Percentiles rank a stretch among this genome's conserved stretches.
phyloP scores from a whole-genome alignment of 495 filamentous ascomycete species.

The Hypoxylon subgilvum region DNA sequence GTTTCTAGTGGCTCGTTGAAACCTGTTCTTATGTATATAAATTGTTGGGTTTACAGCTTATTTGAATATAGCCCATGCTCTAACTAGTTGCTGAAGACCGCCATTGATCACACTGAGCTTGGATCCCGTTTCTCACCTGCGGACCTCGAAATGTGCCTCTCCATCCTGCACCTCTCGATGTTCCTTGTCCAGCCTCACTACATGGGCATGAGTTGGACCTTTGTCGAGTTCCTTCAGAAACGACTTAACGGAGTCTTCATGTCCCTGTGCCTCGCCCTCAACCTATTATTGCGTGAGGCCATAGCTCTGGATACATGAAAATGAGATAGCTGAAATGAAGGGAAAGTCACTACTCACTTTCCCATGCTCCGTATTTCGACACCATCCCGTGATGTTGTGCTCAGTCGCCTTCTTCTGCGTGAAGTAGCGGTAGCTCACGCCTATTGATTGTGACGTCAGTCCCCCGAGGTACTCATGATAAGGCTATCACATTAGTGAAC shows the following conservation, averaged over 20 bases:
- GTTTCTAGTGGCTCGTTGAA: conserved; percentile 48
- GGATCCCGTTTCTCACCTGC: conserved; percentile 34
- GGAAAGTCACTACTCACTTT: conserved; percentile 54
- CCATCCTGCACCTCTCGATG: conserved; percentile 65
- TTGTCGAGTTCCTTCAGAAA: conserved; percentile 78
- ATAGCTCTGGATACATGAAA: not conserved
- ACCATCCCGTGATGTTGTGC: conserved; percentile 76
- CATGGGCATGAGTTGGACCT: conserved; percentile 70
- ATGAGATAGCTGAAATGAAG: not conserved
- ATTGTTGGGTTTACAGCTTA: conserved; percentile 1
- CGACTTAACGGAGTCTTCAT: conserved; percentile 63
- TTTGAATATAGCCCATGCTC: not conserved
- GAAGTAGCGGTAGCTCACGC: conserved; percentile 80
- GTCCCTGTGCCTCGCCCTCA: conserved; percentile 88
- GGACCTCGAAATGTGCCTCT: conserved; percentile 68
- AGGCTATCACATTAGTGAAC: not conserved
- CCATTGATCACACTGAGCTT: not conserved
- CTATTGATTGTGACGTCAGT: conserved; percentile 48
- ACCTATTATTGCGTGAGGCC: conserved; percentile 59
- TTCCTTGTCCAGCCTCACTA: conserved; percentile 73
- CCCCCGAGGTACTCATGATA: not conserved
- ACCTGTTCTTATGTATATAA: not conserved
- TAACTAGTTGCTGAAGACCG: not conserved
- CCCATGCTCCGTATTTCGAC: conserved; percentile 75
- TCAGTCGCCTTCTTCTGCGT: conserved; percentile 70